Evolutionary conservation across 2,329 filamentous ascomycete genomes (phyloP), one percentile per base, ranked within the genome.

Genomic region (Aspergillus brunneoviolaceus): DNA sequence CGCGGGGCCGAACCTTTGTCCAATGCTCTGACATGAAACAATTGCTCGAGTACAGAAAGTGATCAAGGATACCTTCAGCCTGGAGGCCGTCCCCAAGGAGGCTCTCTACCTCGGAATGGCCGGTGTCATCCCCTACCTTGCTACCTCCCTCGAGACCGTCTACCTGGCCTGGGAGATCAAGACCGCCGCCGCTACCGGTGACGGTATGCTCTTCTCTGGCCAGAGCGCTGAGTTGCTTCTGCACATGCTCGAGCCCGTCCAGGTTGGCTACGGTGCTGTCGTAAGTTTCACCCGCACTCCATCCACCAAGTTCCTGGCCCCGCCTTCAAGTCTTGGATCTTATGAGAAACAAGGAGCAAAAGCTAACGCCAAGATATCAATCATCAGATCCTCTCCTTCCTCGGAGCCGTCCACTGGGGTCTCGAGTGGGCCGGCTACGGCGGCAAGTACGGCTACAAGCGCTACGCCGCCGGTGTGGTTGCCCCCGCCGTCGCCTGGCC

Each of bases 371-470:
- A 3, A 35, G 11, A 12, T 35, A 4, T 2, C 29, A 51, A 52
- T 63, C 29, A 10, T 10, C 39, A 89, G 87, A 95, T 96, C 69
- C 90, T 96, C 69, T 96, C 92, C 29, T 97, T 96, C 82, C 85
- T 97, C 1, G 94, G 94, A 49, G 93, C 93, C 35, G 88, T 96
- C 70, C 94, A 97, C 77, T 97, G 94, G 90, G 93, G 93, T 58
- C 82, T 96, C 19, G 92, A 96, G 77, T 96, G 89, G 75, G 90
- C 90, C 54, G 80, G 89, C 78, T 88, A 82, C 74, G 79, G 88
- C 76, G 77, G 85, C 71, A 69, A 84, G 63, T 88, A 90, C 59
- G 89, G 91, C 56, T 91, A 89, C 68, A 87, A 86, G 68, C 89
- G 93, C 63, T 97, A 96, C 74, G 86, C 86, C n/a, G 86, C 92